These are phyloP conservation scores for Hyaloscypha variabilis DNA, from an alignment of 495 filamentous ascomycete species.

Conservation along the genomic window DNA sequence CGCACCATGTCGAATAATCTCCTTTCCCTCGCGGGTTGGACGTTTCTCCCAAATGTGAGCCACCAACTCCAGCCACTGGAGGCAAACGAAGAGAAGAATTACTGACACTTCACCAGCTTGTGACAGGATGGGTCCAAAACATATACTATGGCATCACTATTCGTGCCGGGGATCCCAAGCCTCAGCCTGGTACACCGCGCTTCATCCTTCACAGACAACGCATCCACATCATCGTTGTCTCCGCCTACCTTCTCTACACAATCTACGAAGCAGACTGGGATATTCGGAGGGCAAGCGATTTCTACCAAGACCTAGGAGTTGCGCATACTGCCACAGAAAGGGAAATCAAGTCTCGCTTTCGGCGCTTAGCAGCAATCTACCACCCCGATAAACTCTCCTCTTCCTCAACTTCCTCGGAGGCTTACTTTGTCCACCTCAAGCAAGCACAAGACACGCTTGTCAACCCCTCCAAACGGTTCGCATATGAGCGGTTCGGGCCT, in stretches of 20 bases:
- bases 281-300: constrained; percentile 68
- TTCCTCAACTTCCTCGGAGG: constrained; percentile 44
- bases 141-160: constrained; percentile 89
- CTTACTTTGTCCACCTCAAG: constrained; percentile 80
- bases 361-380: constrained; percentile 78
- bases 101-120: constrained; percentile 56
- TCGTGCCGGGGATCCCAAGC: constrained; percentile 85
- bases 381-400: constrained; percentile 82
- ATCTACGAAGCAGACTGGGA: constrained; percentile 91
- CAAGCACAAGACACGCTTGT: constrained; percentile 80
- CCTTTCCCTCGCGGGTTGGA: constrained; percentile 81
- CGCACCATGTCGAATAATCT: constrained; percentile 39
- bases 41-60: constrained; percentile 75
- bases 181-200: constrained; percentile 69
- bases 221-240: constrained; percentile 81
- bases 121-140: constrained; percentile 75
- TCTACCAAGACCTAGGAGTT: constrained; percentile 75
- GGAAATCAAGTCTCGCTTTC: constrained; percentile 81
- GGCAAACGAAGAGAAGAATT: neutral
- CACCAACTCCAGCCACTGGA: neutral
- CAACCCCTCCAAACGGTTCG: constrained; percentile 80
- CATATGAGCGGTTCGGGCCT: constrained; percentile 91
- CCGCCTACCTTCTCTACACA: constrained; percentile 85
- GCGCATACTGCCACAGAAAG: constrained; percentile 69
- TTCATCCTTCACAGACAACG: constrained; percentile 72